Conservation (phyloP, 2,329 filamentous ascomycete species). For the Periconia macrospinosa region DNA sequence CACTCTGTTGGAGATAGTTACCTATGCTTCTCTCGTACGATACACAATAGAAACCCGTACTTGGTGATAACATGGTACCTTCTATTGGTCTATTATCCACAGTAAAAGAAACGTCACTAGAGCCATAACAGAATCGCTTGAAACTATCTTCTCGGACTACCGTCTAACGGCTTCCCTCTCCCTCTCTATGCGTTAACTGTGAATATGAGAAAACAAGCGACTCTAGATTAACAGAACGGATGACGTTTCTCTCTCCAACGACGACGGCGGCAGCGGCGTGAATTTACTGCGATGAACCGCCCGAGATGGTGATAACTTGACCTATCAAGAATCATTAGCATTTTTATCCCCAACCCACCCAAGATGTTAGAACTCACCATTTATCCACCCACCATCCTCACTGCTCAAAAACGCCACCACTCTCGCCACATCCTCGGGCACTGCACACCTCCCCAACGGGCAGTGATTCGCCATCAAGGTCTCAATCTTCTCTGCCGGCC, state of each 20-base stretch:
- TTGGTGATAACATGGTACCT: too few relatives aligned
- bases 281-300: slow-evolving; percentile 44
- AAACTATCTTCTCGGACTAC: too few relatives aligned
- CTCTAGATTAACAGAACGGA: background rate
- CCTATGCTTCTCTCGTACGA: too few relatives aligned
- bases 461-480: slow-evolving; percentile 53
- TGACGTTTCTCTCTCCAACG: background rate
- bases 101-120: too few relatives aligned
- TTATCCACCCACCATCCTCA: slow-evolving; percentile 46
- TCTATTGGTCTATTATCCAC: too few relatives aligned
- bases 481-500: slow-evolving; percentile 55
- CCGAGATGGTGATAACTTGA: slow-evolving; percentile 46
- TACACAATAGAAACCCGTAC: too few relatives aligned
- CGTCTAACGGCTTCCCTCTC: too few relatives aligned
- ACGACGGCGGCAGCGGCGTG: background rate
- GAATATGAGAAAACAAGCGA: too few relatives aligned
- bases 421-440: slow-evolving; percentile 49
- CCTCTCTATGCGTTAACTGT: too few relatives aligned
- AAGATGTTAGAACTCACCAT: slow-evolving; percentile 21
- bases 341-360: background rate
- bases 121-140: too few relatives aligned
- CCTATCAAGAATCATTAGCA: slow-evolving; percentile 21
- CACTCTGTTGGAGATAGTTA: too few relatives aligned
- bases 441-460: slow-evolving; percentile 52
- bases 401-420: slow-evolving; percentile 45